Conservation (phyloP, 148 eudicot genomes). For the Fagopyrum homotropicum region DNA sequence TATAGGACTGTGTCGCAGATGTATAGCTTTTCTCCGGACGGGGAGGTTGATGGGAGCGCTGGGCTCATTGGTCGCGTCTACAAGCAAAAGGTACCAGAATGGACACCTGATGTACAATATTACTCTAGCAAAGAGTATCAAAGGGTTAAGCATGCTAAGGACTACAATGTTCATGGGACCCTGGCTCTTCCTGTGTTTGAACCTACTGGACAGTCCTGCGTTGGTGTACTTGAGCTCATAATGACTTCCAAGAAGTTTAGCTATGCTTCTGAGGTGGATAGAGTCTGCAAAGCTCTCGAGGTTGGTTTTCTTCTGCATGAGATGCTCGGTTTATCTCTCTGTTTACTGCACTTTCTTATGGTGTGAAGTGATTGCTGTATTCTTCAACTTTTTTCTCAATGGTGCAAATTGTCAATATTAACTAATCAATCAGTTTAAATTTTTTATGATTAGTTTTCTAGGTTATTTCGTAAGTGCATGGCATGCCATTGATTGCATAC, state of each 20-base stretch:
- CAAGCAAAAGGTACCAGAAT: slow-evolving; percentile 74
- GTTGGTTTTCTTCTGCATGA: slow-evolving; percentile 34
- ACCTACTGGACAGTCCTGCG: slow-evolving; percentile 60
- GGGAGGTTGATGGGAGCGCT: slow-evolving; percentile 45
- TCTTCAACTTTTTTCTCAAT: neutral
- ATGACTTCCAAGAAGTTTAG: slow-evolving; percentile 75
- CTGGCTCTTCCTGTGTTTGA: slow-evolving; percentile 89
- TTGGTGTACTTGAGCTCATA: slow-evolving; percentile 86
- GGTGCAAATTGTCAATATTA: neutral
- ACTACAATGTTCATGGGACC: slow-evolving; percentile 67
- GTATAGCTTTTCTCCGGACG: slow-evolving; percentile 73
- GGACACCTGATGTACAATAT: slow-evolving; percentile 93
- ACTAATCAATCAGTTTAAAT: neutral
- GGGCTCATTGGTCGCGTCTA: slow-evolving; percentile 97
- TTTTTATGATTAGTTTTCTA: neutral
- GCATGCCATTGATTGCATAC: neutral
- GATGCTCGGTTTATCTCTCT: slow-evolving; percentile 9
- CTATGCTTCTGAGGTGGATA: slow-evolving; percentile 91
- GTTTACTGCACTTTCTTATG: neutral
- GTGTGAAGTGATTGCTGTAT: neutral
- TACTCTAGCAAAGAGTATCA: slow-evolving; percentile 76
- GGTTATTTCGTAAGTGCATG: neutral
- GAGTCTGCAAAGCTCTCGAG: slow-evolving; percentile 97
- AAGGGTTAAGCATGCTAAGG: slow-evolving; percentile 60
- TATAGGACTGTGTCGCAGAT: slow-evolving; percentile 71